Conservation (phyloP, 805 yeast species). For the Ogataea corticis region DNA sequence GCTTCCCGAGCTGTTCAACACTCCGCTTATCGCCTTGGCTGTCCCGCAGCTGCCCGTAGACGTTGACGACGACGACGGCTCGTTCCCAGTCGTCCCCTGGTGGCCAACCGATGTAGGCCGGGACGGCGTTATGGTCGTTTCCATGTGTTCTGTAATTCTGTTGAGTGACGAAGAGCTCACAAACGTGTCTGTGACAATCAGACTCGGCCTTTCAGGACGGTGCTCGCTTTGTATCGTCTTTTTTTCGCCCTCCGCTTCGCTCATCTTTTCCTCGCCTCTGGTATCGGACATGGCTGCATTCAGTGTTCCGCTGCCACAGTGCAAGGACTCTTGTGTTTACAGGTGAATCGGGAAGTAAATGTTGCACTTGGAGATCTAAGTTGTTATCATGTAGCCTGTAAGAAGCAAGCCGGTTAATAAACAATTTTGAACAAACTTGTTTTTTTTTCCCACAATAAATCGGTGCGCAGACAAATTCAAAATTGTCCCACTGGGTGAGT, state of each 20-base stretch:
- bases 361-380: no score
- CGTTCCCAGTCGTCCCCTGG: conserved; percentile 1
- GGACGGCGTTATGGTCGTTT: not conserved
- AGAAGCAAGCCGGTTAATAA: not conserved
- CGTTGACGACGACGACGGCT: not conserved
- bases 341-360: not conserved
- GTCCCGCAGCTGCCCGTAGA: conserved; percentile 1
- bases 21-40: not conserved
- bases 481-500: not conserved
- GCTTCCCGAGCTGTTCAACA: not conserved
- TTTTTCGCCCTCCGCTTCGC: not conserved
- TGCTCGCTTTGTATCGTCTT: conserved; percentile 4
- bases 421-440: not conserved
- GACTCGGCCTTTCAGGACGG: conserved; percentile 9
- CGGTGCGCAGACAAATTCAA: conserved; percentile 1
- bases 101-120: not conserved
- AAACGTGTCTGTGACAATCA: conserved; percentile 6
- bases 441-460: conserved; percentile 2
- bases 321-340: not conserved
- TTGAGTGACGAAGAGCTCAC: conserved; percentile 4
- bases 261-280: conserved; percentile 3
- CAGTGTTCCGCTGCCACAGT: conserved; percentile 1
- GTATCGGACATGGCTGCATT: conserved; percentile 3
- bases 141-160: not conserved
- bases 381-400: not conserved